Conservation (phyloP, 2,329 filamentous ascomycete species). For the Tolypocladium tundrense region DNA sequence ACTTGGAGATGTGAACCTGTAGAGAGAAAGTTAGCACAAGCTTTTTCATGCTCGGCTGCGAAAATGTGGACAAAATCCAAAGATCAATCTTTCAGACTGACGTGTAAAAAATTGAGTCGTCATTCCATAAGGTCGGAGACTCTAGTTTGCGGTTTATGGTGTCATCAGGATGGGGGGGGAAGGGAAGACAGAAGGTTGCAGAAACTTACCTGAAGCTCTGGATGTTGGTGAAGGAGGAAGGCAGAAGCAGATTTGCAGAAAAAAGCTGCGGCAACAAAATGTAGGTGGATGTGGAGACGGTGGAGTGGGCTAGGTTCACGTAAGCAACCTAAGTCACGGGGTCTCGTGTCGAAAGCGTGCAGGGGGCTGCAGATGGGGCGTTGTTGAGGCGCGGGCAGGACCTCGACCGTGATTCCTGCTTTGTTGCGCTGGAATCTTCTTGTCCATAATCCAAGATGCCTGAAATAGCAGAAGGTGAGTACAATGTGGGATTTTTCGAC, state of each 20-base stretch:
- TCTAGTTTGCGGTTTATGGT: slow-evolving; percentile 88
- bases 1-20: slow-evolving; percentile 5
- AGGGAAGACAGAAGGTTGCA: slow-evolving; percentile 3
- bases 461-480: slow-evolving; percentile 50
- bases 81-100: slow-evolving; percentile 65
- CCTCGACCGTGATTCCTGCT: neutral
- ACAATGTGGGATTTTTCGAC: neutral
- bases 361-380: neutral
- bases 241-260: slow-evolving; percentile 12
- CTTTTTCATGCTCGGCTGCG: slow-evolving; percentile 3
- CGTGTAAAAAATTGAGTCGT: slow-evolving; percentile 80
- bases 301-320: slow-evolving; percentile 8
- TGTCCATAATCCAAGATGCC: slow-evolving; percentile 34
- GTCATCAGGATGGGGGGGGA: slow-evolving; percentile 56
- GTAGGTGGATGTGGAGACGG: slow-evolving; percentile 11
- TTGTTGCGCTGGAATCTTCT: neutral
- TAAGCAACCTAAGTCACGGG: slow-evolving; percentile 17
- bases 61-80: slow-evolving; percentile 2
- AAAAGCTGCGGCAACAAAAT: slow-evolving; percentile 17
- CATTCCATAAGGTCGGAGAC: slow-evolving; percentile 86
- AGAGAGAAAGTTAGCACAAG: slow-evolving; percentile 13
- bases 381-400: neutral
- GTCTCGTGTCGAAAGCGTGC: slow-evolving; percentile 17
- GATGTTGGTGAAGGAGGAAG: slow-evolving; percentile 8
- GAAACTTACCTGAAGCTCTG: slow-evolving; percentile 16